These are phyloP conservation scores for Umbelopsis sp. DNA, from an alignment of 371 early-diverging fungal species.

Conservation along the genomic window DNA sequence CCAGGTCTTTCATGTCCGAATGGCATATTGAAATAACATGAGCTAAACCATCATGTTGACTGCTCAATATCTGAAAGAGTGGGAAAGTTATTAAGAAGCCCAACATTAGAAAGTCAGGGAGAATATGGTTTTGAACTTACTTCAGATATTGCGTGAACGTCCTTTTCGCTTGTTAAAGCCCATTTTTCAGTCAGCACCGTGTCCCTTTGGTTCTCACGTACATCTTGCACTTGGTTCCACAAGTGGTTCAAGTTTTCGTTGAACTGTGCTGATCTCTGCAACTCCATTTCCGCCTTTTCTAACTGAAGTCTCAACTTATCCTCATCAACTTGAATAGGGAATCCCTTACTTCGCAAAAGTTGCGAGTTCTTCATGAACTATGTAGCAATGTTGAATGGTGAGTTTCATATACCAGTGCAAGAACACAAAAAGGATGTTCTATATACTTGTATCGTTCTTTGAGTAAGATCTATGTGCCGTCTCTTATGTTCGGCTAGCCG, in stretches of 20 bases:
- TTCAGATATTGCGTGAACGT: neutral
- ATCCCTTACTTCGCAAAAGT: neutral
- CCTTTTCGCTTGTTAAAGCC: constrained; percentile 10
- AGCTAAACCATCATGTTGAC: constrained; percentile 5
- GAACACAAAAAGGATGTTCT: neutral
- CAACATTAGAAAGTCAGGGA: neutral
- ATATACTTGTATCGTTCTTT: constrained; percentile 35
- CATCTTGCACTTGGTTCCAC: neutral
- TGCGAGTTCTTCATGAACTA: constrained; percentile 17
- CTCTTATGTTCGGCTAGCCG: constrained; percentile 47
- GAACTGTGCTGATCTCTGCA: neutral
- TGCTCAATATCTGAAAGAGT: neutral
- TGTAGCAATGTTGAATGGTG: neutral
- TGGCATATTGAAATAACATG: constrained; percentile 10
- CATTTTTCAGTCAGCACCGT: neutral
- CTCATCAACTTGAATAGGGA: constrained; percentile 1
- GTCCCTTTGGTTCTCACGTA: neutral
- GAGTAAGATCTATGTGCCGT: constrained; percentile 34
- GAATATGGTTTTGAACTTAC: neutral
- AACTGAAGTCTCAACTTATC: neutral
- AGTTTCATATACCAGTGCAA: neutral
- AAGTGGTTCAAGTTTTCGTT: neutral
- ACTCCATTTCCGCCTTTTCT: neutral
- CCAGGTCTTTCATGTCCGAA: neutral
- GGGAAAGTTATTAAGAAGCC: neutral